Evolutionary conservation across 2,329 filamentous ascomycete species (phyloP), one percentile per base, ranked within the genome.

Genomic region (Neophaeococcomyces mojaviensis): DNA sequence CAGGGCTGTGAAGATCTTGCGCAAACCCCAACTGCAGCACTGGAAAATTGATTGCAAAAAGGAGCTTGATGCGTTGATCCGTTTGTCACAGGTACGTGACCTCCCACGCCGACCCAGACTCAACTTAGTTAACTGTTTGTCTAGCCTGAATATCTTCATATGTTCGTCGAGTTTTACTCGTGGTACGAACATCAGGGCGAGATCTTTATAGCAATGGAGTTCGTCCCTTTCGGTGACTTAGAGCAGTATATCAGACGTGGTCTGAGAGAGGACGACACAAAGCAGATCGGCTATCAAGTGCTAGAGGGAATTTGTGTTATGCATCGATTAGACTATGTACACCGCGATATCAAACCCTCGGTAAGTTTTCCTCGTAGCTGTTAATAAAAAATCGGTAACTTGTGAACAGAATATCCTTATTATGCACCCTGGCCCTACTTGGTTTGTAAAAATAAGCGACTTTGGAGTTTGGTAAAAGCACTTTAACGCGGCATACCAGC

Each of bases 151-250:
- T 54, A 55, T 39, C 49, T 49, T 36, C 48, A 47, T 16, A 47
- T 45, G 22, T 59, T 64, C 43, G 61, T 63, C 2, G 46, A 63
- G 39, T 63, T 58, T 1, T 59, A 55, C 34, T 65, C 66, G 3
- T 70, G 65, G 66, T 69, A 58, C 49, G 60, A 66, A 42, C 50
- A 48, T 30, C 16, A 49, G 2, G 50, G 56, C 39, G 32, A 30
- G 4, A 32, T 69, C 1, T 64, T 58, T 46, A 58, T 70, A 30
- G 51, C 62, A 4, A 67, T 69, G 64, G 66, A 69, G 46, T 69
- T 64, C 47, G 49, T 65, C 7, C 34, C 50, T 16, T 46, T 56
- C 37, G 65, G 67, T 2, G 60, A 68, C 51, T 53, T 70, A 2
- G 55, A 63, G 9, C 33, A 54, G 3, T 63, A 59, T 39, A 49